Base-by-base conservation (phyloP, 805 yeast genomes). In the Kazachstania taianensis region DNA sequence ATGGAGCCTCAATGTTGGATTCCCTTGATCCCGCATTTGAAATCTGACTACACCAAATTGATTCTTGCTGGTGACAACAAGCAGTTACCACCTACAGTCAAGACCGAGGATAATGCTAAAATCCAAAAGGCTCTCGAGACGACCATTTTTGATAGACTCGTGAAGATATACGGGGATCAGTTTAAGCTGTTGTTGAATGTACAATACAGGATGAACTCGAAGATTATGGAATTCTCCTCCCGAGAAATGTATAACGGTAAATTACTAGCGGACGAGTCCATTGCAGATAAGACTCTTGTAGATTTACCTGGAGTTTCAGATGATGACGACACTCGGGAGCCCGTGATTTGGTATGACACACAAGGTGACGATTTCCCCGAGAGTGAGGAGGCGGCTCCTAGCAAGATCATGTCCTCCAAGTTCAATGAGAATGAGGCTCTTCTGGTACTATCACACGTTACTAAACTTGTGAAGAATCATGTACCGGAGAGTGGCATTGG, bases 1-100 rank as follows among this genome's bases (percentile, higher is more conserved):
- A 60, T 89, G 37, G 96, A 89, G 50, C 94, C 96, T 1, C 94
- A 89, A 45, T 86, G 96, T 50, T 87, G 96, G 96, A 86, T 89
- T 17, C 96, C 98, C 1, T 41, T 92, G 5, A 66, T 85, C 3
- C 70, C 72, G 26, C 89, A 82, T 48, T 59, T 68, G 10, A 68
- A 74, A 7, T 62, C 67, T 16, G 41, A 55, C 28, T 56, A 73
- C 28, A 66, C 67, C 24, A 69, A 76, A 36, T 55, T 89, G 17
- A 72, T 89, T 1, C 68, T 89, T 17, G 96, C 97, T 0, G 98
- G 98, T 35, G 98, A 89, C 53, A 81, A 87, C 50, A 75, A 75
- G 61, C 98, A 89, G 57, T 63, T 89, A 22, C 89, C 97, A 0
- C 96, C 98, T 2, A 84, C 95, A 0, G 70, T 89, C 12, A 86